Evolutionary conservation across 257 asterid species (phyloP), one percentile per base, ranked within the genome.

Genomic region (Solanum appendiculatum): DNA sequence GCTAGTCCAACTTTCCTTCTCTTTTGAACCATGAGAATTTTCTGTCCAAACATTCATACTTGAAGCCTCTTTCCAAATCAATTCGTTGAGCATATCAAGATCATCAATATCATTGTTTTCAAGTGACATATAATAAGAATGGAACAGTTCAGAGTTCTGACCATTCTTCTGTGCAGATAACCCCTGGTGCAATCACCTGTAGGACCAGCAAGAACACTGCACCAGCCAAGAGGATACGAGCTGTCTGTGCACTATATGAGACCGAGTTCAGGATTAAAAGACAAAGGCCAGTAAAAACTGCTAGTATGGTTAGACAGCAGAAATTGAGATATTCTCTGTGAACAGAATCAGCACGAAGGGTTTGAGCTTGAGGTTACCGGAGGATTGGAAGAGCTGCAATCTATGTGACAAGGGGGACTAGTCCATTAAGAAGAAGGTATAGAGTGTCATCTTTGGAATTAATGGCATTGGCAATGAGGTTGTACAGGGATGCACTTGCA

Each of bases 341-440:
- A 40, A 56, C 82, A 39, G 87, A 69, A 21, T 81, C 86, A 8
- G 88, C 25, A 27, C 89, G 87, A 83, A 39, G 85, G 86, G 90
- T 37, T 58, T 91, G 88, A n/a, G 89, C 83, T 20, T 72, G 87
- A 7, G 89, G 85, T 69, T 86, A 87, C 66, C 54, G 86, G 83
- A 85, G 70, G 44, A 93, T 89, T 33, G 88, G 88, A 27, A 87
- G 88, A 73, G 92, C 89, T 1, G 90, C 58, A 29, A 85, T 5
- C 1, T 94, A 92, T 12, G 84, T 83, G 84, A 92, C 68, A 15
- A 94, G 80, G 16, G 98, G 97, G 60, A 91, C 40, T 81, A 88
- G 20, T 37, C 94, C 94, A 60, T 95, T 93, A 78, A 95, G 94
- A 86, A 95, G 93, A 82, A 93, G 96, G 56, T 90, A 93, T 7